Evolutionary conservation across 495 filamentous ascomycete genomes (phyloP).

Genomic region (Tetracladium setigerum): DNA sequence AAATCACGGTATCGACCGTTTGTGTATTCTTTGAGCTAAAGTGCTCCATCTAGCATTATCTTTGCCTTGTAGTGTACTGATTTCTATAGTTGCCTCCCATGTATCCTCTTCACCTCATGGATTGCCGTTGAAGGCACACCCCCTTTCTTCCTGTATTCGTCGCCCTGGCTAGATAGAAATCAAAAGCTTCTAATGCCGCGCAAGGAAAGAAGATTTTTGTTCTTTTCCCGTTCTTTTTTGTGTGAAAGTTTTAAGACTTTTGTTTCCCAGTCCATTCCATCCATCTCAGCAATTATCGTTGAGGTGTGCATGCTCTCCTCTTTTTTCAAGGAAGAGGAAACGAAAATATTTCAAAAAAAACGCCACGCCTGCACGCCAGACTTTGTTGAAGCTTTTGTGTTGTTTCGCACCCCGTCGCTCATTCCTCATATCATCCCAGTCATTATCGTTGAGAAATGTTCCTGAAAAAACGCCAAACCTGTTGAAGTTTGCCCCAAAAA

Average conservation of each 20-base stretch:
- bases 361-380: not conserved
- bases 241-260: not conserved
- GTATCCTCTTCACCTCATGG: not conserved
- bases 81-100: no score
- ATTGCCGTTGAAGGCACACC: conserved; percentile 10
- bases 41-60: no score
- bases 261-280: not conserved
- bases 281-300: not conserved
- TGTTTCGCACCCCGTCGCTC: not conserved
- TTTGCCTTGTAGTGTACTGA: no score
- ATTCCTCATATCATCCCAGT: conserved; percentile 4
- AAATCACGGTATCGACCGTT: no score
- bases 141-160: no score
- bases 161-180: not conserved
- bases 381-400: not conserved
- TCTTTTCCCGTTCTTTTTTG: not conserved
- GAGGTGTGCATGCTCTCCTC: not conserved
- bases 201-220: not conserved
- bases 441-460: conserved; percentile 22
- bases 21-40: no score
- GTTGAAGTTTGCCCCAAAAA: conserved; percentile 31
- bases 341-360: not conserved
- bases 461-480: conserved; percentile 29
- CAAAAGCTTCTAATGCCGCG: not conserved
- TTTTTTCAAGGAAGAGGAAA: not conserved